phyloP scores from a whole-genome alignment of 192 early-diverging fungal species.

The Pilobolus umbonatus region DNA sequence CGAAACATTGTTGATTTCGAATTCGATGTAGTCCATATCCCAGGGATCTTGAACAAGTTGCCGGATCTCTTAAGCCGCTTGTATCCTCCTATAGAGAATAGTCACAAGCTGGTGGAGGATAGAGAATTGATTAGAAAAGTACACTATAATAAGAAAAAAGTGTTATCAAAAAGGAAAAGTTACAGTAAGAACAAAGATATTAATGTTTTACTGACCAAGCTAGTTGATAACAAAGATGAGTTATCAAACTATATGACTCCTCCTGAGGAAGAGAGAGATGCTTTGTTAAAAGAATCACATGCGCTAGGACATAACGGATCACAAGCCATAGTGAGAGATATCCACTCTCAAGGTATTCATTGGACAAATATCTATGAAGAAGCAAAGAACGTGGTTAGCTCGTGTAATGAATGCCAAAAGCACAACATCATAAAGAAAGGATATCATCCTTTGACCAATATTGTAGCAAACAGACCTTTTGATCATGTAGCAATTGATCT shows the following conservation, averaged over 20 bases:
- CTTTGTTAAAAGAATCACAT: too few species aligned
- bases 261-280: too few species aligned
- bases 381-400: too few species aligned
- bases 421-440: conserved; percentile 25
- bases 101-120: conserved; percentile 1
- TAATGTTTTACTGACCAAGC: not conserved
- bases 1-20: too few species aligned
- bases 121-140: not conserved
- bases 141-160: not conserved
- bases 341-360: conserved; percentile 12
- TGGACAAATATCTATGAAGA: conserved; percentile 21
- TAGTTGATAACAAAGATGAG: not conserved
- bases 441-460: too few species aligned
- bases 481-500: conserved; percentile 29
- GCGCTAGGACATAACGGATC: conserved; percentile 22
- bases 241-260: not conserved
- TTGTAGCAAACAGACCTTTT: conserved; percentile 20
- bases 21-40: too few species aligned
- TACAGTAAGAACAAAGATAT: not conserved
- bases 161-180: not conserved
- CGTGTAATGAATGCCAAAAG: conserved; percentile 16
- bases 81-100: conserved; percentile 7
- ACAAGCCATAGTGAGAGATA: conserved; percentile 22
- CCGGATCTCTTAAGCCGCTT: conserved; percentile 26
- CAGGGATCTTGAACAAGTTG: conserved; percentile 21